phyloP scores from a whole-genome alignment of 108 stramenopile species.

The Cyclostephanos invisitatus region DNA sequence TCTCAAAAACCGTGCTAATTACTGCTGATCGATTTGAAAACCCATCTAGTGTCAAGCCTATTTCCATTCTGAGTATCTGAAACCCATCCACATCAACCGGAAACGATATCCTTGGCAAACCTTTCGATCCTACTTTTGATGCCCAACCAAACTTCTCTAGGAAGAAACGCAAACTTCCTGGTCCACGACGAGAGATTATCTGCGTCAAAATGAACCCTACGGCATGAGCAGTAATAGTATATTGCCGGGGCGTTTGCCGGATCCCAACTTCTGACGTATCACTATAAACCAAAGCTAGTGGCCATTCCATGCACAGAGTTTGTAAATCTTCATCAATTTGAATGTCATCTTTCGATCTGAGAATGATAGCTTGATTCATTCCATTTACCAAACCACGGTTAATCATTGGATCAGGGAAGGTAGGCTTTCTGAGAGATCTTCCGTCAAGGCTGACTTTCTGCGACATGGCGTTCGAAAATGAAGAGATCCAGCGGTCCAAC shows the following conservation, averaged over 20 bases:
- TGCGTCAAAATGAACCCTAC: conserved; percentile 74
- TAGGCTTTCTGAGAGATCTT: not conserved
- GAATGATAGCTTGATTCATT: conserved; percentile 49
- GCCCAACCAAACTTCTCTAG: conserved; percentile 67
- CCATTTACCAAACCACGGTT: conserved; percentile 7
- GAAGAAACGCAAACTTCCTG: conserved; percentile 69
- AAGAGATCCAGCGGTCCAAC: conserved; percentile 62
- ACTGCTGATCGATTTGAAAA: conserved; percentile 74
- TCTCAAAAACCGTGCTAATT: conserved; percentile 67
- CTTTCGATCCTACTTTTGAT: conserved; percentile 48
- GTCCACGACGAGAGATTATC: conserved; percentile 68
- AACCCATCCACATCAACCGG: conserved; percentile 78
- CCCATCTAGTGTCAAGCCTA: conserved; percentile 65
- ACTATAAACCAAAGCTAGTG: conserved; percentile 55
- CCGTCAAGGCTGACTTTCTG: conserved; percentile 16
- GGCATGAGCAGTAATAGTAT: conserved; percentile 55
- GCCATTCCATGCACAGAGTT: conserved; percentile 70
- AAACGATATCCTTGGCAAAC: conserved; percentile 69
- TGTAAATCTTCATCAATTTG: conserved; percentile 54
- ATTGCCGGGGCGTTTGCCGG: conserved; percentile 22
- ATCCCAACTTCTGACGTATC: conserved; percentile 2
- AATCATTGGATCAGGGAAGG: conserved; percentile 22
- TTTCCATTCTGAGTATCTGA: conserved; percentile 70
- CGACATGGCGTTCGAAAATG: conserved; percentile 60
- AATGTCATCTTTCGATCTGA: conserved; percentile 49